Conservation (phyloP, 768 basidiomycete species). For the Jaapia argillacea region DNA sequence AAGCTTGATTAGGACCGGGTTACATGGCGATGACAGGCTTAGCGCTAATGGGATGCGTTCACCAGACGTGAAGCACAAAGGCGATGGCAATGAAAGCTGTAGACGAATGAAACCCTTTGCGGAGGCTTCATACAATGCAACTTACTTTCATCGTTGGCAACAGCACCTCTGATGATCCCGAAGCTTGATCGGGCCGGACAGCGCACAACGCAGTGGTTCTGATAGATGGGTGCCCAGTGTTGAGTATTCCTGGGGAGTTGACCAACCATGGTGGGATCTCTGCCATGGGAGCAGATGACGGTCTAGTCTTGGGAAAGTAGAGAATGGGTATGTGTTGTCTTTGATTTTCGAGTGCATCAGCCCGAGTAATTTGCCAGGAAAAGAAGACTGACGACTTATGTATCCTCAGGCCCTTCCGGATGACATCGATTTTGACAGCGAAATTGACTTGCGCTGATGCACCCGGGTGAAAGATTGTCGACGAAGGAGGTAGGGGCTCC, state of each 20-base stretch:
- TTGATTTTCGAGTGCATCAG: too few species aligned
- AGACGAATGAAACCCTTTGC: slow-evolving; percentile 3
- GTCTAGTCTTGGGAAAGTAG: slow-evolving; percentile 34
- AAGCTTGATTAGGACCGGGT: slow-evolving; percentile 28
- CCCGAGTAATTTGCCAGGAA: too few species aligned
- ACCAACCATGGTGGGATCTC: too few species aligned
- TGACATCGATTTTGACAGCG: slow-evolving; percentile 25
- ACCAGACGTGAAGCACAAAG: slow-evolving; percentile 27
- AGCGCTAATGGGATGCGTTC: slow-evolving; percentile 28
- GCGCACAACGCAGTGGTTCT: too few species aligned
- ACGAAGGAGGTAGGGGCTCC: slow-evolving; percentile 29
- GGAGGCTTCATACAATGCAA: too few species aligned
- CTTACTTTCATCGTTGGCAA: too few species aligned
- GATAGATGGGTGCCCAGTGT: too few species aligned
- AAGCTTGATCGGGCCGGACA: too few species aligned
- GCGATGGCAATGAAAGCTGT: slow-evolving; percentile 29
- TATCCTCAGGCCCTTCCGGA: slow-evolving; percentile 27
- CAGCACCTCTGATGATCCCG: too few species aligned
- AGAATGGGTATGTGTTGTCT: slow-evolving; percentile 25
- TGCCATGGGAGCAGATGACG: slow-evolving; percentile 22
- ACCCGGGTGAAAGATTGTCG: slow-evolving; percentile 19
- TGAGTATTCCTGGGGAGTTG: too few species aligned
- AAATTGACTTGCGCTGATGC: slow-evolving; percentile 24
- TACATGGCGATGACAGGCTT: slow-evolving; percentile 23
- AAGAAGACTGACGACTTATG: slow-evolving; percentile 32